These are phyloP conservation scores for Camelina laxa DNA, from an alignment of 345 rosid species.

Conservation along the genomic window DNA sequence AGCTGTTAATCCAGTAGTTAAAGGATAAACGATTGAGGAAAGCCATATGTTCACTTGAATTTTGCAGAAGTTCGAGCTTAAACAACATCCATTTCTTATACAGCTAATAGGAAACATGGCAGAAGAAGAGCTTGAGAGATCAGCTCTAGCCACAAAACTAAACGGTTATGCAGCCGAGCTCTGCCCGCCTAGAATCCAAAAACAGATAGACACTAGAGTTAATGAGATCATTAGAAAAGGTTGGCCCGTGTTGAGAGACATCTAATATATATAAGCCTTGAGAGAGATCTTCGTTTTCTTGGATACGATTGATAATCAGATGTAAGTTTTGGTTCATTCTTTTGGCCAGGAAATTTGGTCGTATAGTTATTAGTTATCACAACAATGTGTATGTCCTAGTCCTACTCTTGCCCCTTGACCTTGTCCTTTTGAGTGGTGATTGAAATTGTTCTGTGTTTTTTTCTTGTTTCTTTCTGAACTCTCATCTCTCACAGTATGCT, in stretches of 20 bases:
- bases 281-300: not conserved
- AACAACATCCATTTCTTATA: constrained; percentile 72
- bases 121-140: constrained; percentile 81
- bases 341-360: constrained; percentile 7
- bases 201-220: constrained; percentile 63
- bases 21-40: not conserved
- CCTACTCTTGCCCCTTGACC: not conserved
- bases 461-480: no score
- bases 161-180: constrained; percentile 88
- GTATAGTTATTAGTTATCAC: constrained; percentile 1
- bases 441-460: no score
- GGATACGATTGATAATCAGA: not conserved
- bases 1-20: constrained; percentile 2
- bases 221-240: constrained; percentile 75
- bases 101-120: constrained; percentile 84
- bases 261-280: constrained; percentile 37
- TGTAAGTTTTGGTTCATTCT: constrained; percentile 37
- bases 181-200: constrained; percentile 68
- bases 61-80: constrained; percentile 91
- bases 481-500: no score
- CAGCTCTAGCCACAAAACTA: constrained; percentile 72
- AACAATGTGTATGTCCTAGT: constrained; percentile 18
- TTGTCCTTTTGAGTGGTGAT: no score
- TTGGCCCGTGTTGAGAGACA: constrained; percentile 78
- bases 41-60: no score